These are phyloP conservation scores for Leccinum ochraceum DNA, from an alignment of 768 basidiomycete species.

Conservation along the genomic window DNA sequence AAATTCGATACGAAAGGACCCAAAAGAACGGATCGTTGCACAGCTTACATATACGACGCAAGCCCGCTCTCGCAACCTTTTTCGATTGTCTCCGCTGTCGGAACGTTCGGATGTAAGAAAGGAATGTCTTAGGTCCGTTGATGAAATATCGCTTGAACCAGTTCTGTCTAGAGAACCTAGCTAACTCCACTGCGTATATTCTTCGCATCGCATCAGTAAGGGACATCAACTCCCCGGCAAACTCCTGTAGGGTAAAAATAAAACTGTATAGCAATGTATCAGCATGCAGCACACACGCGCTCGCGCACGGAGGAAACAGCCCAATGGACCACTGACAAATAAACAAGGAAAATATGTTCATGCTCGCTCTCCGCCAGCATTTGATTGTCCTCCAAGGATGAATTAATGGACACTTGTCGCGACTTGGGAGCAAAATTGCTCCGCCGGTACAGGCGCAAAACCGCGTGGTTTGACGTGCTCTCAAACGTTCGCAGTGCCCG, in stretches of 20 bases:
- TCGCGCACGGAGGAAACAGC: neutral
- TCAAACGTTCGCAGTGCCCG: constrained; percentile 73
- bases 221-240: constrained; percentile 77
- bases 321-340: constrained; percentile 66
- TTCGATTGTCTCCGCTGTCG: constrained; percentile 13
- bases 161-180: constrained; percentile 34
- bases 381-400: constrained; percentile 33
- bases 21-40: neutral
- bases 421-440: constrained; percentile 37
- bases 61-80: constrained; percentile 20
- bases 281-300: constrained; percentile 1
- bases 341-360: constrained; percentile 86
- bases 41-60: constrained; percentile 46
- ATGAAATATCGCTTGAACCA: constrained; percentile 44
- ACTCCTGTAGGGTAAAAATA: constrained; percentile 95
- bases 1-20: constrained; percentile 5
- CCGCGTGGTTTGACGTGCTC: constrained; percentile 80
- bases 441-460: constrained; percentile 70
- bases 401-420: constrained; percentile 15
- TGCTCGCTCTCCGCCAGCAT: constrained; percentile 53
- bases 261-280: constrained; percentile 56
- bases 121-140: constrained; percentile 23
- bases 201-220: constrained; percentile 83
- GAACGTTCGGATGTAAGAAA: constrained; percentile 24
- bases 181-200: constrained; percentile 69